Evolutionary conservation across 129 eudicot genomes (phyloP), one percentile per base, ranked within the genome.

Genomic region (Artemisia argyi): DNA sequence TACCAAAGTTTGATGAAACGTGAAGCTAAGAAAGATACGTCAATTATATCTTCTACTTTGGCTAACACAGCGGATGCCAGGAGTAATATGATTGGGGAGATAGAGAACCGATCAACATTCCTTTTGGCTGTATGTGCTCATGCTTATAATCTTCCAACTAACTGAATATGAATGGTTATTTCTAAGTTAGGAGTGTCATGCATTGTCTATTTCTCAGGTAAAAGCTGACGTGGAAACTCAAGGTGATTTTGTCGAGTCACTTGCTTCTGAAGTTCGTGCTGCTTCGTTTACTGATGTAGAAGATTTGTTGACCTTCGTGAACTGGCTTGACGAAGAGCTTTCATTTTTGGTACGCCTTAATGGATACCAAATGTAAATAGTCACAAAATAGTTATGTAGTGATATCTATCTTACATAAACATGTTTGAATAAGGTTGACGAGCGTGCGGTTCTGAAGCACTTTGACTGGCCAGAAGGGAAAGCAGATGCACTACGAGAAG

Each of bases 141-240:
- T 22, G 73, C 30, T 35, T 48, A 22, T 44, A 61, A 55, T 19
- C 28, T 72, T 30, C 28, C 3, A 19, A 35, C 5, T 13, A 13
- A 16, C 30, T 20, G 35, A 15, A 16, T 22, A 9, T n/a, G 20
- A 10, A 50, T 62, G 9, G 4, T 50, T 18, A 51, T 20, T 19
- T 39, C 46, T 17, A 32, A 8, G 66, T 16, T 24, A 61, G 16
- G 11, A 19, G 17, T 26, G 22, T 55, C 32, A 14, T 72, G 10
- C 22, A 52, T 15, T 69, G 53, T 79, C 39, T 59, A 26, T 53
- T 72, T 65, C 78, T 72, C 84, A 95, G 99, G 99, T 95, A 64
- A 91, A 91, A 91, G 99, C 99, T 76, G 99, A 95, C 66, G 99
- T 95, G 69, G 97, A 91, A 87, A 91, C 91, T 72, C 99, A 91